Conservation (phyloP, 2,329 filamentous ascomycete genomes). For the Arthrobotrys entomopaga region DNA sequence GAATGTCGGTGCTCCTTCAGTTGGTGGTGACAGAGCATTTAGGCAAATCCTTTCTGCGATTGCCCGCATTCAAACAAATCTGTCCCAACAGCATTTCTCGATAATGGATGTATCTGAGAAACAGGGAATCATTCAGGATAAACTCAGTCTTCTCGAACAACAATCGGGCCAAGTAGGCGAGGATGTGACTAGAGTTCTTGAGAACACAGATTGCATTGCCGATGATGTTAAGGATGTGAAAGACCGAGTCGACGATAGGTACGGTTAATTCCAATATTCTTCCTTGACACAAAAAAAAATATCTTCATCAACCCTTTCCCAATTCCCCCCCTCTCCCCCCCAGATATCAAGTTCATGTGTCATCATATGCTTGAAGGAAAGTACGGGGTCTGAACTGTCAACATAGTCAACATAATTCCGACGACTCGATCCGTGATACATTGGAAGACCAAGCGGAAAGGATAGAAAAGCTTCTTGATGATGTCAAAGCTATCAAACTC, state of each 20-base stretch:
- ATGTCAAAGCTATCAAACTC: conserved; percentile 51
- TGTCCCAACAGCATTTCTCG: conserved; percentile 51
- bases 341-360: conserved; percentile 30
- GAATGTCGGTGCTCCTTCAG: conserved; percentile 35
- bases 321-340: conserved; percentile 17
- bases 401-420: conserved; percentile 51
- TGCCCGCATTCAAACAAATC: conserved; percentile 53
- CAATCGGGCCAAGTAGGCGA: conserved; percentile 43
- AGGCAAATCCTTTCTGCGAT: conserved; percentile 52
- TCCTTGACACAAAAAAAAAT: background rate
- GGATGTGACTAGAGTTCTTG: conserved; percentile 47
- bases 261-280: conserved; percentile 36
- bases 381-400: conserved; percentile 52
- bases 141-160: conserved; percentile 50
- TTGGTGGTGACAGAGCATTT: conserved; percentile 47
- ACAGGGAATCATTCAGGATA: conserved; percentile 54
- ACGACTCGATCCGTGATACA: conserved; percentile 53
- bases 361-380: conserved; percentile 29
- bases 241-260: conserved; percentile 55
- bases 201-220: conserved; percentile 54
- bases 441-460: conserved; percentile 52
- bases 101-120: conserved; percentile 53
- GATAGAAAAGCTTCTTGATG: conserved; percentile 51
- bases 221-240: conserved; percentile 54
- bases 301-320: conserved; percentile 11